Base-by-base conservation (phyloP, 1,139 yeast species). In the Yamadazyma kanchanaburiensis region DNA sequence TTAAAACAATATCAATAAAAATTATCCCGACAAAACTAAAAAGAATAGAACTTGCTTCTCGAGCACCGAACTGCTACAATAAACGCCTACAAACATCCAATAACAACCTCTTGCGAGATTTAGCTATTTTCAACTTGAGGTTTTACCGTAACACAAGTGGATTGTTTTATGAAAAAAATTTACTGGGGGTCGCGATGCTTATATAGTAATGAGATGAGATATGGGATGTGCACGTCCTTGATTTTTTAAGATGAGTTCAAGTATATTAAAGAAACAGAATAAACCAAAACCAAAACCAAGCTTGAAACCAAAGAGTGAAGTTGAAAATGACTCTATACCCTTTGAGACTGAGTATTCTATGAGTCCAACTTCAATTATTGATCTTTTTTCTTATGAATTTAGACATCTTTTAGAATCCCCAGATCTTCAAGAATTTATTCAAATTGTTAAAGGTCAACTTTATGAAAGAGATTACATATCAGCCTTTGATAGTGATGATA, bases 1-100 rank as follows among this genome's bases (percentile, higher is more conserved):
- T 52, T 43, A 58, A 46, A 67, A 46, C 15, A 12, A 21, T 19
- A 24, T 22, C 18, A 25, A 20, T 13, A 23, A 22, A 12, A n/a
- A 19, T 23, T 21, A 24, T 18, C 8, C 15, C 12, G 20, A 18
- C 10, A 14, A 11, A 21, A 9, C 26, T 11, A 21, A 17, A 30
- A 26, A 24, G 38, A 25, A 49, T 54, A 47, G 51, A 55, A 66
- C 75, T 68, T 64, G 72, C 76, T 70, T 70, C 84, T 48, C 85
- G 68, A 66, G 84, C 83, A 81, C 74, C 81, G 82, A 77, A 53
- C 75, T 70, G 82, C 70, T 60, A 62, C 64, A 57, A 62, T 53
- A 48, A 58, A 55, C 52, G 23, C 45, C 46, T 40, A 39, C 70
- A 63, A 61, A 65, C 49, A 48, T 36, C 36, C 32, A 34, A 32